phyloP scores from a whole-genome alignment of 208 protist genomes.

The Lotmaria passim region DNA sequence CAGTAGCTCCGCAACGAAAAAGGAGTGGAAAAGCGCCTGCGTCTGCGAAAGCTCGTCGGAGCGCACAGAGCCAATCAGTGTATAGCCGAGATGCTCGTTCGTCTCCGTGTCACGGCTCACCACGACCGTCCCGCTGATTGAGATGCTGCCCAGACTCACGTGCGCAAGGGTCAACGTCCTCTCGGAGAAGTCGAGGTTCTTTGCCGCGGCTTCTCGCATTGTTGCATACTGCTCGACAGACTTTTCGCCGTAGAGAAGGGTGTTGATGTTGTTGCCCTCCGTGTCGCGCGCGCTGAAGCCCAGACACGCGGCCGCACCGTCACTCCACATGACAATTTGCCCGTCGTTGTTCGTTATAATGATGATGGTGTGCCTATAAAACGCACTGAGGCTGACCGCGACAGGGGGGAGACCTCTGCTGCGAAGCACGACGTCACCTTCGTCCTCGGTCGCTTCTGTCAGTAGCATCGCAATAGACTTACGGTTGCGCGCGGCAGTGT shows the following conservation, averaged over 20 bases:
- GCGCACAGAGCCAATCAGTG: conserved; percentile 60
- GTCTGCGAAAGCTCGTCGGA: conserved; percentile 53
- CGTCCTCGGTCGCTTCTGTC: conserved; percentile 53
- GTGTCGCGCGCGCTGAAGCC: conserved; percentile 61
- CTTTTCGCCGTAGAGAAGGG: conserved; percentile 65
- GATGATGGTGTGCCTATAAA: conserved; percentile 52
- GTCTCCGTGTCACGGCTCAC: conserved; percentile 39
- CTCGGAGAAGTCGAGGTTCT: conserved; percentile 50
- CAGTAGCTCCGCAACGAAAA: conserved; percentile 54
- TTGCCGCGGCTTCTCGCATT: conserved; percentile 59
- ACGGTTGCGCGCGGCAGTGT: conserved; percentile 32
- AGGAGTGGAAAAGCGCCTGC: conserved; percentile 58
- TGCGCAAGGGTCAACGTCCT: conserved; percentile 56
- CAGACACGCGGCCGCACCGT: conserved; percentile 48
- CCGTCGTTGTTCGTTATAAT: conserved; percentile 57
- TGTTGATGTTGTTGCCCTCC: conserved; percentile 61
- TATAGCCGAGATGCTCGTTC: conserved; percentile 49
- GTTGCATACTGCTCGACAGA: conserved; percentile 62
- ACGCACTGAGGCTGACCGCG: conserved; percentile 41
- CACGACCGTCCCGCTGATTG: conserved; percentile 52
- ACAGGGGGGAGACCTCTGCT: conserved; percentile 40
- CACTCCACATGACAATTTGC: conserved; percentile 59
- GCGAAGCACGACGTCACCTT: conserved; percentile 43
- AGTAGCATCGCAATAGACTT: conserved; percentile 44
- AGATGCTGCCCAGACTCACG: conserved; percentile 56